Conservation (phyloP, 75 land plant species). For the Chamaecyparis obtusa region DNA sequence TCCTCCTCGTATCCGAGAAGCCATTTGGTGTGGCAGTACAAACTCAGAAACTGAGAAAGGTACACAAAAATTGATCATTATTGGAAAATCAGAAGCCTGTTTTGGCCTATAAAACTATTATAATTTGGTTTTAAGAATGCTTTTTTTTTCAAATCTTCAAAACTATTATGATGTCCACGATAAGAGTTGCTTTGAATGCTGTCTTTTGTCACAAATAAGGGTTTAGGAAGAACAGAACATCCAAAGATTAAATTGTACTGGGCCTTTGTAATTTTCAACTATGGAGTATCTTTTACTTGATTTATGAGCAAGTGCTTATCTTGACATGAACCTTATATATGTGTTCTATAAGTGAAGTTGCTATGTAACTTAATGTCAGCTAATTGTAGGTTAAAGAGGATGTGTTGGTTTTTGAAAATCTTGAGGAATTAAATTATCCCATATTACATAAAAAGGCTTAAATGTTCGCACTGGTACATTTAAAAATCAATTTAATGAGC, state of each 20-base stretch:
- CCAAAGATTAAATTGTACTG: not conserved
- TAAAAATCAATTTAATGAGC: not conserved
- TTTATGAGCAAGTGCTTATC: not conserved
- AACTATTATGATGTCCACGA: not conserved
- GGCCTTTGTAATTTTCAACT: not conserved
- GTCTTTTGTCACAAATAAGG: not conserved
- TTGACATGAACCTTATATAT: not conserved
- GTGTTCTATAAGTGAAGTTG: not conserved
- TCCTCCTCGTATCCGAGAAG: constrained; percentile 97
- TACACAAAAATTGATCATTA: constrained; percentile 1
- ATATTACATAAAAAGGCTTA: not conserved
- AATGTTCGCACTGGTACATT: not conserved
- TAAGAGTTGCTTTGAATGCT: not conserved
- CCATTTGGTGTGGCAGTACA: constrained; percentile 99
- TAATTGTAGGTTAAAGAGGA: not conserved
- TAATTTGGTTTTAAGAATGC: not conserved
- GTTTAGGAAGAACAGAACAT: not conserved
- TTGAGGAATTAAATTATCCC: not conserved
- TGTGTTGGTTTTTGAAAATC: not conserved
- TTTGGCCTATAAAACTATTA: not conserved
- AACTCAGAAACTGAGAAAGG: constrained; percentile 96
- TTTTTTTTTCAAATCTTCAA: not conserved
- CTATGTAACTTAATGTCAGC: not conserved
- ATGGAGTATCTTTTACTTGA: not conserved
- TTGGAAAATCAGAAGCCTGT: not conserved